These are phyloP conservation scores for Cladophialophora psammophila DNA, from an alignment of 2,329 filamentous ascomycete species.

Conservation along the genomic window DNA sequence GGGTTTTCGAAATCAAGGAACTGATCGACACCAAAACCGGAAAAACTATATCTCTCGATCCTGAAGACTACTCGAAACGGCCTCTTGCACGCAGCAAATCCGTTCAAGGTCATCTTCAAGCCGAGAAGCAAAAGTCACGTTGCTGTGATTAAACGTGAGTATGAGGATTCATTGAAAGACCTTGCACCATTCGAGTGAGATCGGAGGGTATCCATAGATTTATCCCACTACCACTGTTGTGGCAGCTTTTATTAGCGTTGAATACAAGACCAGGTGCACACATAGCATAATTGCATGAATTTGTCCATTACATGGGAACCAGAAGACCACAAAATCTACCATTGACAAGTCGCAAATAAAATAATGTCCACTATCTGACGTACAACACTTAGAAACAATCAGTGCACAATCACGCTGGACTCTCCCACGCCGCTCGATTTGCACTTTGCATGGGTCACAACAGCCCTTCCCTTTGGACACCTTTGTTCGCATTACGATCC, in stretches of 20 bases:
- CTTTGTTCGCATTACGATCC: too few relatives aligned
- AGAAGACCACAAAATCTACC: background rate
- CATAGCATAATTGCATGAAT: too few relatives aligned
- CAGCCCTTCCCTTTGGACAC: too few relatives aligned
- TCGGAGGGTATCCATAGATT: background rate
- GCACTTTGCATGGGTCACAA: too few relatives aligned
- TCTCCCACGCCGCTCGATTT: background rate
- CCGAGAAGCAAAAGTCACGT: constrained; percentile 11
- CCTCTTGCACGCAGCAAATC: constrained; percentile 5
- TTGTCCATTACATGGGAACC: background rate
- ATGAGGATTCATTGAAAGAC: background rate
- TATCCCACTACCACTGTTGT: too few relatives aligned
- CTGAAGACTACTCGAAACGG: constrained; percentile 11
- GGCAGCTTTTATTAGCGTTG: too few relatives aligned
- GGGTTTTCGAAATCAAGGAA: constrained; percentile 11
- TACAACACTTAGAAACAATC: background rate
- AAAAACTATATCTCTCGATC: constrained; percentile 5
- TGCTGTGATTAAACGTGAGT: background rate
- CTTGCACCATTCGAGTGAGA: constrained; percentile 1
- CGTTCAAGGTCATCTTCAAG: constrained; percentile 10
- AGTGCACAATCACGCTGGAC: background rate
- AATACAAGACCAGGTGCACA: too few relatives aligned
- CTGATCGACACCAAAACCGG: constrained; percentile 6
- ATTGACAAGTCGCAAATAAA: background rate
- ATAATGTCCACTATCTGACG: background rate